These are phyloP conservation scores for Gossypium bickii DNA, from an alignment of 345 rosid species.

Conservation along the genomic window DNA sequence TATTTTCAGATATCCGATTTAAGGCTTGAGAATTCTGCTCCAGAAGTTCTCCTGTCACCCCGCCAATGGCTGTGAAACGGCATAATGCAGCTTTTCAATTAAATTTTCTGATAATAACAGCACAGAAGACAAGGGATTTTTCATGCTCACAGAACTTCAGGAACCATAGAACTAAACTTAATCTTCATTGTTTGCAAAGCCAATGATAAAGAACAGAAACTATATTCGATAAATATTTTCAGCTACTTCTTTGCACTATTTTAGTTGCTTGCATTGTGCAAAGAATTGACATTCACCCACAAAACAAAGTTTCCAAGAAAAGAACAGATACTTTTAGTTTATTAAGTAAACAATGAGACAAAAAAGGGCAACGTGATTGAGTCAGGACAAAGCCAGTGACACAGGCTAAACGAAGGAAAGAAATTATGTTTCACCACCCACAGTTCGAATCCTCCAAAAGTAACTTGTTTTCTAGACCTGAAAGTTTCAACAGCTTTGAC, in stretches of 20 bases:
- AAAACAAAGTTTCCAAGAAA: too few relatives aligned
- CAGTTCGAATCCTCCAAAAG: background rate
- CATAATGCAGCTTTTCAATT: background rate
- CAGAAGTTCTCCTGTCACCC: constrained; percentile 48
- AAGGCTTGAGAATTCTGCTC: constrained; percentile 51
- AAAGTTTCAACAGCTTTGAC: too few relatives aligned
- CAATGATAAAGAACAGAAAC: background rate
- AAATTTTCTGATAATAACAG: background rate
- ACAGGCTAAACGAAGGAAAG: background rate
- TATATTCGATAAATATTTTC: background rate
- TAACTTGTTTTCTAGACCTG: background rate
- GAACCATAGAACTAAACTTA: background rate
- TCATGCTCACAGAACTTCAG: background rate
- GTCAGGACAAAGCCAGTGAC: background rate
- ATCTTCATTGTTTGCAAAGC: background rate
- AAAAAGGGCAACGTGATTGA: background rate
- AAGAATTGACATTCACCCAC: background rate
- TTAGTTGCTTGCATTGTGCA: background rate
- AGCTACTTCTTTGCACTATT: background rate
- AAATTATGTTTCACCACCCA: background rate
- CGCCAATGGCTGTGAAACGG: constrained; percentile 44
- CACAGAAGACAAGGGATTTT: background rate
- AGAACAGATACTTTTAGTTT: background rate
- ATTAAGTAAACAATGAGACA: background rate
- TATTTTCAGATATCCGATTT: constrained; percentile 49